phyloP scores from a whole-genome alignment of 495 filamentous ascomycete genomes.

The Hyphodiscus hymeniophilus region DNA sequence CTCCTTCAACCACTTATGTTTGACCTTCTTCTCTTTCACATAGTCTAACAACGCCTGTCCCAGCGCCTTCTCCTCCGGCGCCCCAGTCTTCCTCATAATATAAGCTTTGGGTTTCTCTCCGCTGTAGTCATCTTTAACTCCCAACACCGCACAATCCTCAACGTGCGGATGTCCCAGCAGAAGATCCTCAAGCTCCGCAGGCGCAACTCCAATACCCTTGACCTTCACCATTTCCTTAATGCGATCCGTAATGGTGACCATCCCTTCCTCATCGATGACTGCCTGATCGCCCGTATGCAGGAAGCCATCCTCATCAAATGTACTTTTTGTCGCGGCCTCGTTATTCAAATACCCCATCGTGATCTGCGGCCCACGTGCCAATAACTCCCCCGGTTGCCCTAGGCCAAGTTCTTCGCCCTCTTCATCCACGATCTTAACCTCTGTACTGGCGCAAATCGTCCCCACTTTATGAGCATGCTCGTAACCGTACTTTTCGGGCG shows the following conservation, averaged over 20 bases:
- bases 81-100: constrained; percentile 52
- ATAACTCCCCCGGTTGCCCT: constrained; percentile 56
- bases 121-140: constrained; percentile 55
- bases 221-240: constrained; percentile 66
- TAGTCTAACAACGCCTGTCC: constrained; percentile 54
- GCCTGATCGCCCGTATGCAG: constrained; percentile 62
- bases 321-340: constrained; percentile 40
- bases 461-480: constrained; percentile 50
- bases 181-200: constrained; percentile 64
- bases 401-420: constrained; percentile 39
- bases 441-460: constrained; percentile 47
- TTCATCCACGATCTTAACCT: constrained; percentile 49
- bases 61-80: constrained; percentile 34
- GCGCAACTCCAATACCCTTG: constrained; percentile 64
- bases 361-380: constrained; percentile 55
- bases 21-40: constrained; percentile 40
- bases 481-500: constrained; percentile 42
- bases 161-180: constrained; percentile 60
- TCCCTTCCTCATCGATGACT: constrained; percentile 44
- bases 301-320: constrained; percentile 53
- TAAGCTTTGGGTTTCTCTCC: constrained; percentile 78
- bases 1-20: constrained; percentile 68
- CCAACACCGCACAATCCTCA: constrained; percentile 53
- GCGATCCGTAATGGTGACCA: constrained; percentile 56
- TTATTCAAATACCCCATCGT: constrained; percentile 62